Base-by-base conservation (phyloP, 2,329 filamentous ascomycete species). In the Fusarium phyllophilum region DNA sequence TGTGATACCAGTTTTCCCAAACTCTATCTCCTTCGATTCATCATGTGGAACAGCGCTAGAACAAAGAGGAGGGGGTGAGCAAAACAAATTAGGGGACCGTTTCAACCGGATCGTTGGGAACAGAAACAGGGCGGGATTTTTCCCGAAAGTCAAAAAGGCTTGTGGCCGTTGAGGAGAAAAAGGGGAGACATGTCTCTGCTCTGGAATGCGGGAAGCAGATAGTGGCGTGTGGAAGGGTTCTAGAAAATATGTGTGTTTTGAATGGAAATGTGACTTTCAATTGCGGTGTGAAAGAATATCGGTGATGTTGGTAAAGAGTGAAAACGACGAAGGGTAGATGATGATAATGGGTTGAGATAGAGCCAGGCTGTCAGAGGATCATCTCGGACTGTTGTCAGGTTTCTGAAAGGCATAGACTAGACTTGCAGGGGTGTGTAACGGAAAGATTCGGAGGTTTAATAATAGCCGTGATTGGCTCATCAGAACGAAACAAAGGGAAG, bases 151-250 rank as follows among this genome's bases (percentile, higher is more conserved):
- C 61, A 68, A 65, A 72, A 36, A 45, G 55, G 29, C 20, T 48
- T 62, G 51, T 45, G 41, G 42, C 66, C 70, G 70, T 73, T 73
- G 58, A 57, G 48, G n/a, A 33, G n/a, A 39, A 39, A 52, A 39
- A 33, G 36, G 51, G 46, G 54, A 41, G 60, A 55, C n/a, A 45
- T 26, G 52, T 31, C 33, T 62, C 14, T 52, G 20, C 26, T 48
- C 51, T 74, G 72, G 72, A 74, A 74, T 74, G 72, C 72, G 68
- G 72, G 72, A 72, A 66, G 48, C 20, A 29, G 15, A 36, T 42
- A 39, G 51, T 36, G 48, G 48, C n/a, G 6, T 20, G 22, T 41
- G 36, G 18, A 48, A 48, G n/a, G 36, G 44, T 62, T 74, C 62
- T 29, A 42, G 68, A 72, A 74, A 14, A 65, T 49, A 60, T 44